Evolutionary conservation across 257 asterid genomes (phyloP), one percentile per base, ranked within the genome.

Genomic region (Avicennia marina): DNA sequence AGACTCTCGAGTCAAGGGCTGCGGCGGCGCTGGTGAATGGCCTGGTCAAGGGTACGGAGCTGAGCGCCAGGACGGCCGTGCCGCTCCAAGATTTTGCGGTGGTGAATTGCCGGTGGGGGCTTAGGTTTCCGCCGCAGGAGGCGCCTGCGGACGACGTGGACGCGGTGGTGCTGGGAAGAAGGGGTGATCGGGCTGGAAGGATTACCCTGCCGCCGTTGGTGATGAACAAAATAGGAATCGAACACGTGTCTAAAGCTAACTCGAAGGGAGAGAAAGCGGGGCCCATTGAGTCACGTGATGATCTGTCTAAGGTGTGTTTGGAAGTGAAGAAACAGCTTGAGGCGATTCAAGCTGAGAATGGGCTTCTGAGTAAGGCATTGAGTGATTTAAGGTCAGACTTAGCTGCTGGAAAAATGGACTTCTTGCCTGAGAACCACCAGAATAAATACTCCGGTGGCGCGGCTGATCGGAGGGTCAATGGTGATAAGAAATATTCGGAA

Each of bases 221-320:
- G 77, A 80, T 91, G 95, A 84, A 89, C 77, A 91, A 91, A 71
- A 89, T 91, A 16, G 87, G 94, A 7, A 67, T 91, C 72, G 89
- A 85, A 53, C 94, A 88, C 63, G 80, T 79, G 71, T 55, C 72
- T 0, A 75, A 61, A 50, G 64, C 61, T 7, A 63, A 29, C 3
- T 49, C 65, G 55, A 77, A 71, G 58, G 58, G 33, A 25, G 63
- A 73, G 58, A 73, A 69, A 46, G 66, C 4, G 54, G 84, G 66
- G 32, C 22, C 69, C 44, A 63, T 40, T 0, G 78, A 52, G 29
- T 45, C 33, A 53, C 69, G 67, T 29, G 81, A 61, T 32, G 74
- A 79, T 39, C 61, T 85, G 68, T 72, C 83, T 0, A 84, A 66
- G 66, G 86, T 70, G 29, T 88, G 94, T 75, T 73, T 85, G 87